Base-by-base conservation (phyloP, 495 filamentous ascomycete species). In the Parathielavia hyrcaniae region DNA sequence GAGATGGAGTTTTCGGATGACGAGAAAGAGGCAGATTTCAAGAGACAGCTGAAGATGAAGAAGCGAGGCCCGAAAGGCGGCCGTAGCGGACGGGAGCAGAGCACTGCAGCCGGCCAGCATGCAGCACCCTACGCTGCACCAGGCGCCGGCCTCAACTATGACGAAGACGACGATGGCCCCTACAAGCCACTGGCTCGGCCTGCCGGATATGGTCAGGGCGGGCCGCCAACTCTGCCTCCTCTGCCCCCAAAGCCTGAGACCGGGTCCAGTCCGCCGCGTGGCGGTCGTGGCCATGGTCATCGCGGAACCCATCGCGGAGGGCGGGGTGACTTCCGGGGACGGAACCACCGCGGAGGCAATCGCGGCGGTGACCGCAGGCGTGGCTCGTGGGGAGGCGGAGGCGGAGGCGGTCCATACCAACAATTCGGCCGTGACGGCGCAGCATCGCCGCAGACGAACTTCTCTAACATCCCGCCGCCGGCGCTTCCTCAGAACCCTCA, bases 1-100 rank as follows among this genome's bases (percentile, higher is more conserved):
- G 91, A 97, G 66, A 79, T 89, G 35, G 93, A 97, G 64, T 97
- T 97, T 65, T 96, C 91, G 0, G 93, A 97, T 61, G 93, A 98
- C 61, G 93, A 97, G 73, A 86, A 87, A 20, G 93, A 97, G 69
- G 85, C 84, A 8, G 89, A 91, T 63, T 81, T 89, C 67, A 95
- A 87, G 75, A 74, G 77, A 50, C 64, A 73, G 62, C 63, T 75
- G 4, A 87, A 83, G 64, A 67, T 81, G 60, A 88, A 87, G 71
- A 85, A 68, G 79, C 79, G 79, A 70, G 66, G 66, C 16, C 58
- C 57, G 32, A 60, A 53, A 26, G 56, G 41, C 14, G 55, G 38
- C 16, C 46, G 50, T 5, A 43, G 53, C 1, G 53, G 53, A 12
- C 57, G 50, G 34, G 58, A 53, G 11, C 23, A 36, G 1, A 40